Base-by-base conservation (phyloP, 148 eudicot genomes). In the Agrostemma githago region DNA sequence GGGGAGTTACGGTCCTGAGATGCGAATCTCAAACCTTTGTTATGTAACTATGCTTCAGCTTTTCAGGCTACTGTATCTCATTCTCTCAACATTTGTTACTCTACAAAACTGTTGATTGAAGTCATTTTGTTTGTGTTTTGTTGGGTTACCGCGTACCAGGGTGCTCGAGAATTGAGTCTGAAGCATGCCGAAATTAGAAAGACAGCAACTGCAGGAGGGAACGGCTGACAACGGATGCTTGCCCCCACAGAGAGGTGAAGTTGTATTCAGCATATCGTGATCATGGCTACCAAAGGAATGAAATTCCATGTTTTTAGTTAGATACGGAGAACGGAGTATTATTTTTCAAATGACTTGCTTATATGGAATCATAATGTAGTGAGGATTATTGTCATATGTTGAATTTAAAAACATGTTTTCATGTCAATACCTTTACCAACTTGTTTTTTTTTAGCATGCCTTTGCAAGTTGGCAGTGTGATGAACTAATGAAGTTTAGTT, bases 151-250 rank as follows among this genome's bases (percentile, higher is more conserved):
- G 86, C 89, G 83, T 38, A 40, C 41, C 87, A 89, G 92, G 83
- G 83, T 72, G 77, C 85, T 62, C 79, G 76, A 79, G 85, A 82
- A 77, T 65, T 81, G 40, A 82, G 79, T 72, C 71, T 82, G 81
- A 86, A 85, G 79, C 86, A 85, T 67, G 84, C 81, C 64, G 82
- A 78, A 77, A 68, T 74, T 61, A 73, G 78, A 10, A 83, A 76
- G 71, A 80, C 77, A 46, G 79, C 67, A 73, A 62, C 42, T 44
- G 77, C 77, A 77, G 53, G 77, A 68, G 77, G 74, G 71, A 81
- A 75, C 19, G 81, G 79, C 67, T 79, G 78, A 87, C 75, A 79
- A 68, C 67, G 79, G 57, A 43, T 38, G 60, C 72, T 58, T 62
- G 40, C 21, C 66, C 8, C 41, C 34, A 26, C 59, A 40, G 38